phyloP scores from a whole-genome alignment of 192 early-diverging fungal species.

The Chytriomyces hyalinus region DNA sequence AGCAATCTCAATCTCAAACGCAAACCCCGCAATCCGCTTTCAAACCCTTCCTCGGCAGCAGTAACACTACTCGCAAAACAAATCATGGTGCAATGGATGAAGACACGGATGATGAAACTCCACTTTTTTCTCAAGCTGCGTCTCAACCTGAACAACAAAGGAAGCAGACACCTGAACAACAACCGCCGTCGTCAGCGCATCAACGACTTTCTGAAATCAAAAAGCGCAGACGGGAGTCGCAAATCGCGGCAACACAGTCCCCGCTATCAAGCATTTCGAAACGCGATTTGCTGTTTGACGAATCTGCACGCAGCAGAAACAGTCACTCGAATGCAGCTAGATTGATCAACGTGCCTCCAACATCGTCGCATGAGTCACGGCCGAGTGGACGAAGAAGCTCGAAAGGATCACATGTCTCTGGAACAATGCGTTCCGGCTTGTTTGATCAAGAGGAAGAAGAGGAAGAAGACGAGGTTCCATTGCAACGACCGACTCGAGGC shows the following conservation, averaged over 20 bases:
- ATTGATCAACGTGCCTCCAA: background rate
- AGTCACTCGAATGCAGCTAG: background rate
- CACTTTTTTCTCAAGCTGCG: constrained; percentile 19
- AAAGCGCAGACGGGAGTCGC: background rate
- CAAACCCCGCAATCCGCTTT: background rate
- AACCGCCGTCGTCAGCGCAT: background rate
- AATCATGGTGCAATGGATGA: background rate
- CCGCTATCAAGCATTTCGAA: background rate
- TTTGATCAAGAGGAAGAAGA: constrained; percentile 5
- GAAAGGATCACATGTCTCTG: background rate
- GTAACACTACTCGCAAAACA: background rate
- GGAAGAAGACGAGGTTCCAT: constrained; percentile 5
- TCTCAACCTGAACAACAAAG: background rate
- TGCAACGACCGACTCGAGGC: background rate
- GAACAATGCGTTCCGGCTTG: background rate
- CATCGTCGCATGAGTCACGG: background rate
- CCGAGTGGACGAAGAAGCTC: background rate
- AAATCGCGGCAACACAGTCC: background rate
- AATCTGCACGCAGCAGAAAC: background rate
- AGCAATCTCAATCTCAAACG: background rate
- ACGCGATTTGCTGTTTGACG: background rate
- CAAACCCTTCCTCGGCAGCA: background rate
- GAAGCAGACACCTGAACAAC: background rate
- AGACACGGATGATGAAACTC: constrained; percentile 10
- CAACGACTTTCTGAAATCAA: background rate